phyloP scores from a whole-genome alignment of 441 rosid species.

The Melianthus villosus region DNA sequence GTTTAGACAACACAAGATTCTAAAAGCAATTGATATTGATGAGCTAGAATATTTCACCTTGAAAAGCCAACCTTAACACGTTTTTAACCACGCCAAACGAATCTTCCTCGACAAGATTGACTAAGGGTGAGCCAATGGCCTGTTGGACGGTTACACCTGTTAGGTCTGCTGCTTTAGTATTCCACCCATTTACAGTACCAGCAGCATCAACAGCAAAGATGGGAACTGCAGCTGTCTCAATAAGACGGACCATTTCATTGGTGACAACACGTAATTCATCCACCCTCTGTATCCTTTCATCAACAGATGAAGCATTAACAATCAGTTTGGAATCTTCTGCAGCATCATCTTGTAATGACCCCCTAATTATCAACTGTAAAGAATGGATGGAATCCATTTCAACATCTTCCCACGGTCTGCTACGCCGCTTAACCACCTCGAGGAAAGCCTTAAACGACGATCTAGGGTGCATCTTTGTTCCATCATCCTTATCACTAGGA shows the following conservation, averaged over 20 bases:
- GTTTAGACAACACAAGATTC: too few species aligned
- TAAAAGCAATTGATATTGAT: too few species aligned
- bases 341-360: constrained; percentile 38
- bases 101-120: constrained; percentile 36
- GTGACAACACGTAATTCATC: constrained; percentile 39
- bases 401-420: constrained; percentile 64
- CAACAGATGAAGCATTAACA: constrained; percentile 27
- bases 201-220: constrained; percentile 59
- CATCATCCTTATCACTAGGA: constrained; percentile 48
- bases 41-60: too few species aligned
- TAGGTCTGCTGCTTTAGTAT: constrained; percentile 56
- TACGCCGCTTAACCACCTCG: constrained; percentile 55
- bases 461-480: constrained; percentile 72
- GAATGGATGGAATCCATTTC: constrained; percentile 89
- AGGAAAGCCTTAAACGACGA: constrained; percentile 78
- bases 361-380: constrained; percentile 62
- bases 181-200: constrained; percentile 66
- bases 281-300: constrained; percentile 31
- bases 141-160: constrained; percentile 54
- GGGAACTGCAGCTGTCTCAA: constrained; percentile 73
- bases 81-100: constrained; percentile 22
- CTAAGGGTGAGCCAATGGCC: constrained; percentile 50
- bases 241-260: constrained; percentile 68
- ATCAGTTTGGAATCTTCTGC: constrained; percentile 29
- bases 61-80: constrained; percentile 33